Evolutionary conservation across 176 grass and related monocot genomes (phyloP), one percentile per base, ranked within the genome.

Genomic region (Carex parvula): DNA sequence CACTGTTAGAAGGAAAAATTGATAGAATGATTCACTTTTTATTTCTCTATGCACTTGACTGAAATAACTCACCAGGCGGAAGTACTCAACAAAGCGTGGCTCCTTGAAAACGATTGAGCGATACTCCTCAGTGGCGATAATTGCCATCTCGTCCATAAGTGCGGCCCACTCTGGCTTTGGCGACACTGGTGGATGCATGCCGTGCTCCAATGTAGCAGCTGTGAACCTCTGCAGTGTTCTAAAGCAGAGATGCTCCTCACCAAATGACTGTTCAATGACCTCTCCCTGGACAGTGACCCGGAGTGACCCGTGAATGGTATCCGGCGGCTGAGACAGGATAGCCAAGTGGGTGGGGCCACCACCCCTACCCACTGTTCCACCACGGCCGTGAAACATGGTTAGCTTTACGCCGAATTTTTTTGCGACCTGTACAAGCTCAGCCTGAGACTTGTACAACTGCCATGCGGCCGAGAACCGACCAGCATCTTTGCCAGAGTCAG

Each of bases 191-290:
- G 92, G 92, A 73, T 91, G 87, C 92, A 94, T 98, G 61, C 95
- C 95, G 90, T 98, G 95, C 74, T 98, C 95, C 84, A 98, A 88
- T 78, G 89, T 98, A 90, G 95, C 95, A 86, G 92, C 89, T 71
- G 92, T 93, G 74, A 98, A 98, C 85, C 92, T 91, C 84, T 98
- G 92, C 35, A 98, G 89, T 11, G 92, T 98, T 81, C 91, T 93
- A 86, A 95, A 98, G 83, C 95, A 98, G 86, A 98, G 88, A 81
- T 93, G 95, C 64, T 98, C 95, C 84, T 98, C 92, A 26, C 95
- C 95, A 85, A 98, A 98, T 39, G 92, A 98, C 71, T 93, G 93
- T 37, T 98, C 95, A 71, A 98, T 98, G 60, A 98, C 95, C 90
- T 98, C 95, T 75, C 95, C 92, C 86, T 98, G 92, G 75, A 98